Evolutionary conservation across 2,329 filamentous ascomycete species (phyloP).

Genomic region (Arthrinium phaeospermum): DNA sequence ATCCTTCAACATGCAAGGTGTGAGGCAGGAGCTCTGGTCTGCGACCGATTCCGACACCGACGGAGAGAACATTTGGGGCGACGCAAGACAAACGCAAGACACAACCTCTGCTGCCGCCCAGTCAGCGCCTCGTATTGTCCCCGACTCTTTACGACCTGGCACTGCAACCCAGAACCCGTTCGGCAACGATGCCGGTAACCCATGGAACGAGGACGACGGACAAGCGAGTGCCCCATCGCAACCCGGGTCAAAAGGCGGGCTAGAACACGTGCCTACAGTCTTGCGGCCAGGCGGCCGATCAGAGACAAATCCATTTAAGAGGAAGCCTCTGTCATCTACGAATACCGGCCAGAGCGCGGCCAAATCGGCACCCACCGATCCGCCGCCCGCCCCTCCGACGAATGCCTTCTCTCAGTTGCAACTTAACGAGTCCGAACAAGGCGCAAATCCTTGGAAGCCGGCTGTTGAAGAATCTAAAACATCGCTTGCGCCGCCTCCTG

Average conservation of each 20-base stretch:
- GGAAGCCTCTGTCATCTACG: constrained; percentile 43
- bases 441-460: constrained; percentile 53
- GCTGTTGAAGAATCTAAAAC: constrained; percentile 35
- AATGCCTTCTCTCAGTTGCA: constrained; percentile 49
- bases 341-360: constrained; percentile 25
- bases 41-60: constrained; percentile 40
- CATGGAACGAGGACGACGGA: constrained; percentile 39
- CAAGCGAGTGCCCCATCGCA: constrained; percentile 1
- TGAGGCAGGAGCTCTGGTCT: constrained; percentile 40
- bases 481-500: constrained; percentile 35
- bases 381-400: constrained; percentile 36
- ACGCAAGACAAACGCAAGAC: constrained; percentile 26
- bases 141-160: constrained; percentile 42
- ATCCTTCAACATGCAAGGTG: constrained; percentile 34
- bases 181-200: constrained; percentile 41
- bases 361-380: constrained; percentile 26
- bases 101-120: constrained; percentile 21
- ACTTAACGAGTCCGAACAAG: constrained; percentile 45
- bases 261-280: constrained; percentile 37
- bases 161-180: constrained; percentile 31
- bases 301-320: constrained; percentile 62
- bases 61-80: constrained; percentile 38
- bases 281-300: constrained; percentile 41
- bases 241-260: constrained; percentile 27
- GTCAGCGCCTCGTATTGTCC: constrained; percentile 32